Percentiles rank a stretch among this genome's conserved stretches.
Conservation (phyloP, 2,329 filamentous ascomycete genomes). For the Colletotrichum sp. region DNA sequence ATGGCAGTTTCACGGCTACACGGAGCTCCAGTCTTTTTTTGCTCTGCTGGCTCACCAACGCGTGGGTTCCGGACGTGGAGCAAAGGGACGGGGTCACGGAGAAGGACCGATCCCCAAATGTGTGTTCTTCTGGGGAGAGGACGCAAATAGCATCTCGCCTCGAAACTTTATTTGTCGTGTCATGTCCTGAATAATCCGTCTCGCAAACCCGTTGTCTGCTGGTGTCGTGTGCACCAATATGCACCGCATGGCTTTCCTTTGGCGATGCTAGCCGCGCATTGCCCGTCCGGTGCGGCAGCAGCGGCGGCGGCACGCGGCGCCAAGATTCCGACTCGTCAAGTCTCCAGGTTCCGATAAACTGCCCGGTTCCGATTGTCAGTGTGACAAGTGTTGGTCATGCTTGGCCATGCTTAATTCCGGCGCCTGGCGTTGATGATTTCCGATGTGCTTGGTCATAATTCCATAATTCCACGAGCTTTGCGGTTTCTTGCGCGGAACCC, state of each 20-base stretch:
- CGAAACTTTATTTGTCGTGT: not conserved
- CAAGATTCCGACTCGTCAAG: not conserved
- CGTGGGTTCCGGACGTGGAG: not conserved
- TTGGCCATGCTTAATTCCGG: not conserved
- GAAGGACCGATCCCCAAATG: not conserved
- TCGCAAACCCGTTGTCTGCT: not conserved
- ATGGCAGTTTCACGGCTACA: constrained; percentile 23
- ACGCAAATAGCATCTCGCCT: not conserved
- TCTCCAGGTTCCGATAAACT: not conserved
- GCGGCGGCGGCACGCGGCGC: not conserved
- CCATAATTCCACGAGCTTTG: not conserved
- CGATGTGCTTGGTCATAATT: not conserved
- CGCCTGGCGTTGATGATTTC: not conserved
- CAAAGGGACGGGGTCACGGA: not conserved
- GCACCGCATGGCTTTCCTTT: not conserved
- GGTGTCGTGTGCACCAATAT: not conserved
- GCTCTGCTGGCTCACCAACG: not conserved
- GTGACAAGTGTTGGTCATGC: not conserved
- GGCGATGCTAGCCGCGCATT: not conserved
- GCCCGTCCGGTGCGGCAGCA: not conserved
- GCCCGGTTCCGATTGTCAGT: not conserved
- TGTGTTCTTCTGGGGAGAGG: not conserved
- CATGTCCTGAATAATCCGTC: not conserved
- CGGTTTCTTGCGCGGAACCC: not conserved
- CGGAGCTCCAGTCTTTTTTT: not conserved